phyloP scores from a whole-genome alignment of 2,329 filamentous ascomycete species.

The Exophiala alcalophila region DNA sequence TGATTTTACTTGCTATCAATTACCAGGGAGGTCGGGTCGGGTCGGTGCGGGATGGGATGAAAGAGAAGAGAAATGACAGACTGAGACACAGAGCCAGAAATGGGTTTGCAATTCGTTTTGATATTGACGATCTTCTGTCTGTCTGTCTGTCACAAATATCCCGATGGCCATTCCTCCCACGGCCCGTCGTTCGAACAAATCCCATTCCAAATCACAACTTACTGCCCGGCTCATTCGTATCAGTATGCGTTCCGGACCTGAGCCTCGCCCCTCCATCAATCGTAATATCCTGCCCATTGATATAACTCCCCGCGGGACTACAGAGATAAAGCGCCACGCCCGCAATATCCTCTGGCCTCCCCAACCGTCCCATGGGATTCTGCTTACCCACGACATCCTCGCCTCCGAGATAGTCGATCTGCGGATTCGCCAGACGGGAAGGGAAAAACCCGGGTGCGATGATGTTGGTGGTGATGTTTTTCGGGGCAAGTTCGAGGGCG shows the following conservation, averaged over 20 bases:
- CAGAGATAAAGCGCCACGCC: constrained; percentile 68
- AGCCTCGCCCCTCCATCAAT: constrained; percentile 55
- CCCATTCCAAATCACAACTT: constrained; percentile 1
- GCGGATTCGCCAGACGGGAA: constrained; percentile 15
- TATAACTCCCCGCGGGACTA: constrained; percentile 63
- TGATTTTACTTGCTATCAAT: no score
- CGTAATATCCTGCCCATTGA: constrained; percentile 63
- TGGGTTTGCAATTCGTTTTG: no score
- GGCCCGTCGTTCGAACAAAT: no score
- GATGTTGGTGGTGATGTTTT: constrained; percentile 40
- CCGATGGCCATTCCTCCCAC: background rate
- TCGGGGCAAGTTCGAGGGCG: constrained; percentile 40
- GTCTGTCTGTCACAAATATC: no score
- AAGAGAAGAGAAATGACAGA: no score
- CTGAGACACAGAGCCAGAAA: no score
- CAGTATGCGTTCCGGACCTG: constrained; percentile 10
- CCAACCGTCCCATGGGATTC: constrained; percentile 66
- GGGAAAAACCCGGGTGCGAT: constrained; percentile 39
- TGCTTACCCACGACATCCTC: constrained; percentile 37
- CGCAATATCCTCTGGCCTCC: constrained; percentile 71
- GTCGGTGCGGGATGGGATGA: no score
- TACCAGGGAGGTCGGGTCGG: no score
- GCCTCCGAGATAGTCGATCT: constrained; percentile 21
- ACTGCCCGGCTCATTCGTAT: background rate
- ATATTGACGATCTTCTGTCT: no score